Conservation (phyloP, 2,329 filamentous ascomycete genomes). For the Apiospora hydei region DNA sequence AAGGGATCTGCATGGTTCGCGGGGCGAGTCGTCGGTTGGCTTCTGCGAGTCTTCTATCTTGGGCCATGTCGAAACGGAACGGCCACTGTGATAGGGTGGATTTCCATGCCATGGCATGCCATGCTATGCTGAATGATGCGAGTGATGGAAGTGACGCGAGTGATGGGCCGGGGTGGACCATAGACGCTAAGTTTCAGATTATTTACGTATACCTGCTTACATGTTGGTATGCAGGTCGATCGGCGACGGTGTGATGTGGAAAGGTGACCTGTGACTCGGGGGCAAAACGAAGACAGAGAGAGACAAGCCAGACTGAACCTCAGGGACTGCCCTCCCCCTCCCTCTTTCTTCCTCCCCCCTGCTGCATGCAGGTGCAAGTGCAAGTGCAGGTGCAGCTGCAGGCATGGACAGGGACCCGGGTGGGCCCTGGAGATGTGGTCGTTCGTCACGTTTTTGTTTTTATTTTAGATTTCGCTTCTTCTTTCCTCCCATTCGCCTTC, state of each 20-base stretch:
- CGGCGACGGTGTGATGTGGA: background rate
- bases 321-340: background rate
- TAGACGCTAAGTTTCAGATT: constrained; percentile 13
- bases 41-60: constrained; percentile 8
- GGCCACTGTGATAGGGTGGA: constrained; percentile 11
- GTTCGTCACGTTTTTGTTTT: background rate
- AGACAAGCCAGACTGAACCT: too few relatives aligned
- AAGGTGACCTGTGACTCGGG: background rate
- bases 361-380: background rate
- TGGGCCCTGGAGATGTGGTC: background rate
- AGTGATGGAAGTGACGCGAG: background rate
- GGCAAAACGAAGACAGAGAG: too few relatives aligned
- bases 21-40: background rate
- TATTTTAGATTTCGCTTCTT: background rate
- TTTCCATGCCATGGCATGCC: background rate
- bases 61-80: constrained; percentile 18
- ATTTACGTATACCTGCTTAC: background rate
- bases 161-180: background rate
- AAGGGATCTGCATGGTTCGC: background rate
- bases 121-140: background rate
- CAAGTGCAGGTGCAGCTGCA: background rate
- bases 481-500: background rate
- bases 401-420: background rate
- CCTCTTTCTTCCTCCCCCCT: too few relatives aligned
- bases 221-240: background rate